Conservation (phyloP, 73 alveolate genomes). For the Paramecium biaurelia region DNA sequence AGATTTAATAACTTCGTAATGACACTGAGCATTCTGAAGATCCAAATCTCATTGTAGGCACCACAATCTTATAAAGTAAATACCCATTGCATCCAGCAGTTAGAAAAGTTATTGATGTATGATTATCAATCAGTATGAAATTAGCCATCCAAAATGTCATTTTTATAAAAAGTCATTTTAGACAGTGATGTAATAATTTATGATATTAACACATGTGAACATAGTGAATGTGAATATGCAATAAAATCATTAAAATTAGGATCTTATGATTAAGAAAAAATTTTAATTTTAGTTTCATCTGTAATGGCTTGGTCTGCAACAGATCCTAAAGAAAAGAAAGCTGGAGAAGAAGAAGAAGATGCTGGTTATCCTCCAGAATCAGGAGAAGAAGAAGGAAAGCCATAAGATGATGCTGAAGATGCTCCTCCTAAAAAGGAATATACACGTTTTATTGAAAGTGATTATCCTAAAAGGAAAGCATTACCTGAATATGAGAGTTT, state of each 20-base stretch:
- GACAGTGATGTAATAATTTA: slow-evolving; percentile 62
- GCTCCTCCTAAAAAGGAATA: slow-evolving; percentile 52
- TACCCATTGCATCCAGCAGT: slow-evolving; percentile 49
- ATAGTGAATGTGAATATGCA: slow-evolving; percentile 59
- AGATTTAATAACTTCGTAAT: slow-evolving; percentile 40
- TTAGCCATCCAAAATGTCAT: slow-evolving; percentile 49
- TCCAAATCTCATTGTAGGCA: slow-evolving; percentile 62
- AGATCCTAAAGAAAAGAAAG: slow-evolving; percentile 62
- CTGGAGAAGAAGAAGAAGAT: slow-evolving; percentile 63
- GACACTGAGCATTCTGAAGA: slow-evolving; percentile 57
- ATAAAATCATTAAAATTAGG: slow-evolving; percentile 58
- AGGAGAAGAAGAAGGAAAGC: slow-evolving; percentile 38
- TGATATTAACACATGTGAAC: slow-evolving; percentile 61
- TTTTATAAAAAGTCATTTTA: slow-evolving; percentile 50
- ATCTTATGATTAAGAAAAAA: slow-evolving; percentile 48
- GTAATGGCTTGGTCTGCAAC: slow-evolving; percentile 78
- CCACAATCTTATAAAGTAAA: slow-evolving; percentile 4
- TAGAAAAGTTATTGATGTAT: slow-evolving; percentile 57
- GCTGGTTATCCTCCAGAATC: slow-evolving; percentile 53
- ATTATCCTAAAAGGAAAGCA: slow-evolving; percentile 57
- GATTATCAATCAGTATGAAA: background rate
- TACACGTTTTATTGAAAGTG: slow-evolving; percentile 48
- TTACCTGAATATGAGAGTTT: slow-evolving; percentile 59
- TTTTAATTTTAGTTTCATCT: slow-evolving; percentile 63
- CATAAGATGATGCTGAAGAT: slow-evolving; percentile 12